Percentiles rank a stretch among this genome's conserved stretches.
Evolutionary conservation across 2,329 filamentous ascomycete species (phyloP).

Genomic region (Pseudovirgaria hyperparasitica): DNA sequence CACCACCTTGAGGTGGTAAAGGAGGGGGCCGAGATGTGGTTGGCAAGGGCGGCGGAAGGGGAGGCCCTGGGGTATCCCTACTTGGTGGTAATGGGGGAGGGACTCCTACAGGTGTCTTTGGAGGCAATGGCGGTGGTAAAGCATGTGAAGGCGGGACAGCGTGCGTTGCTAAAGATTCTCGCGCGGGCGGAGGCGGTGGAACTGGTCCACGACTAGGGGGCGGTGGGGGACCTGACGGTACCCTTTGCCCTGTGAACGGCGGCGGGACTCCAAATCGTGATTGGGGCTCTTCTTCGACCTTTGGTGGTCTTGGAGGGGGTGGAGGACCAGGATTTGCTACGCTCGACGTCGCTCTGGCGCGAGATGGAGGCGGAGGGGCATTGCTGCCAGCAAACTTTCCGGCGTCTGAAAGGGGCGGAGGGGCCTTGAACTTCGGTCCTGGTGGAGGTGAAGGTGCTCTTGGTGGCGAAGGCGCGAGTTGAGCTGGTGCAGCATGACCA

Average conservation of each 20-base stretch:
- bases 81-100: slow-evolving; percentile 15
- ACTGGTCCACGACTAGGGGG: slow-evolving; percentile 58
- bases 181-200: slow-evolving; percentile 40
- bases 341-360: slow-evolving; percentile 37
- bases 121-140: slow-evolving; percentile 11
- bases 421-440: slow-evolving; percentile 64
- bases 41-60: slow-evolving; percentile 17
- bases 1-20: not conserved
- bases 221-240: slow-evolving; percentile 53
- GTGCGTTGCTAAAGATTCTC: slow-evolving; percentile 24
- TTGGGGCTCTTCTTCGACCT: slow-evolving; percentile 49
- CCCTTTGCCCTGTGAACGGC: slow-evolving; percentile 55
- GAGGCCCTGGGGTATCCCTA: slow-evolving; percentile 5
- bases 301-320: slow-evolving; percentile 45
- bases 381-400: slow-evolving; percentile 63
- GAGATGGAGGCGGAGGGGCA: slow-evolving; percentile 32
- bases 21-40: slow-evolving; percentile 5
- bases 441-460: slow-evolving; percentile 58
- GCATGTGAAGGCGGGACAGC: no score
- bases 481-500: slow-evolving; percentile 30
- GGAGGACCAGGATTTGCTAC: slow-evolving; percentile 46
- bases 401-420: slow-evolving; percentile 78
- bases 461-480: slow-evolving; percentile 46
- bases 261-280: slow-evolving; percentile 67
- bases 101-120: slow-evolving; percentile 11